These are phyloP conservation scores for Barnettozyma salicaria DNA, from an alignment of 805 yeast genomes.

Conservation along the genomic window DNA sequence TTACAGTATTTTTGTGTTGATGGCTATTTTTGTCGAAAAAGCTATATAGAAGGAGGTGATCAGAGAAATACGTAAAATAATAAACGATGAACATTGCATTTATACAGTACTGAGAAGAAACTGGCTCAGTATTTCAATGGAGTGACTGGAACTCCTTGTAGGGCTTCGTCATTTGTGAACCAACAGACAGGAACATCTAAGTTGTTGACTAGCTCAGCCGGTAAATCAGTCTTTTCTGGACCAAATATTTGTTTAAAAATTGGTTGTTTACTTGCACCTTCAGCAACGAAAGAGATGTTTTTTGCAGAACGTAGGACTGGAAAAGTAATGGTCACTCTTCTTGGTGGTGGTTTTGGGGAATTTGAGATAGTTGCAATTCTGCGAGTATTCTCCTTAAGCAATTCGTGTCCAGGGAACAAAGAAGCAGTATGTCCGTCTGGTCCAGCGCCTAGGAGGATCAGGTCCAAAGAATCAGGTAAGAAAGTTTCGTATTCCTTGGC, in stretches of 20 bases:
- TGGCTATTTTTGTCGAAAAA: slow-evolving; percentile 75
- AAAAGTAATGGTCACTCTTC: slow-evolving; percentile 84
- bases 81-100: neutral
- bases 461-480: slow-evolving; percentile 53
- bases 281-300: slow-evolving; percentile 75
- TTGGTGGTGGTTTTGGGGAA: slow-evolving; percentile 91
- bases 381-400: slow-evolving; percentile 48
- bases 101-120: too few species aligned
- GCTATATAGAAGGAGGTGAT: too few species aligned
- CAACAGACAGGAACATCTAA: slow-evolving; percentile 56
- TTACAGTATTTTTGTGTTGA: slow-evolving; percentile 88
- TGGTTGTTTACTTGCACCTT: slow-evolving; percentile 78
- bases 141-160: slow-evolving; percentile 46
- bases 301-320: slow-evolving; percentile 52
- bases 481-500: slow-evolving; percentile 57
- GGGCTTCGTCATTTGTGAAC: slow-evolving; percentile 82
- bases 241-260: slow-evolving; percentile 67
- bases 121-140: slow-evolving; percentile 24
- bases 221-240: slow-evolving; percentile 43
- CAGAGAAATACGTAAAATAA: too few species aligned
- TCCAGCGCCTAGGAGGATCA: slow-evolving; percentile 82
- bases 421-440: slow-evolving; percentile 97
- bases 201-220: slow-evolving; percentile 70
- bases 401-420: slow-evolving; percentile 76
- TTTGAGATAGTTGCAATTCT: slow-evolving; percentile 63